Evolutionary conservation across 345 rosid species (phyloP).

Genomic region (Crucihimalaya himalaica): DNA sequence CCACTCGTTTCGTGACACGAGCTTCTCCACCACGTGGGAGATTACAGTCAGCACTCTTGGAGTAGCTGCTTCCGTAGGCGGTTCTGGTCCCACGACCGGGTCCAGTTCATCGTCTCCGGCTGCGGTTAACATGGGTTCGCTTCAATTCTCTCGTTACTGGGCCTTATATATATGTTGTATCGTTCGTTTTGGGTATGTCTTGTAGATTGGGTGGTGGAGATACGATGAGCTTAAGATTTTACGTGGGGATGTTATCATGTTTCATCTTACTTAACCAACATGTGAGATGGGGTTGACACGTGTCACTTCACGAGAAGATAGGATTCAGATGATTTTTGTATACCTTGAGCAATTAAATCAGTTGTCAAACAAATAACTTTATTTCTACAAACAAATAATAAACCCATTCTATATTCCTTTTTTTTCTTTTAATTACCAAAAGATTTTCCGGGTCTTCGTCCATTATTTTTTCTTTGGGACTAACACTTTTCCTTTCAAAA

Average conservation of each 20-base stretch:
- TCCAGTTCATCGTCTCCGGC: constrained; percentile 36
- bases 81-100: constrained; percentile 30
- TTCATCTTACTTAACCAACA: constrained; percentile 13
- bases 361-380: background rate
- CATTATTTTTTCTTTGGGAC: background rate
- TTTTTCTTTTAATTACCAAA: background rate
- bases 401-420: background rate
- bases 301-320: constrained; percentile 27
- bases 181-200: constrained; percentile 18
- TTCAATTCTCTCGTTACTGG: constrained; percentile 25
- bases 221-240: constrained; percentile 22
- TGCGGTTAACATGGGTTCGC: constrained; percentile 34
- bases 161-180: constrained; percentile 28
- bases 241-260: constrained; percentile 36
- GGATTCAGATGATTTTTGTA: constrained; percentile 5
- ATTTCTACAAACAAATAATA: background rate
- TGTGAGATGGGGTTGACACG: constrained; percentile 27
- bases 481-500: background rate
- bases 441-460: constrained; percentile 5
- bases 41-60: constrained; percentile 76
- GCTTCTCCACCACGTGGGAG: constrained; percentile 65
- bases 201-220: constrained; percentile 37
- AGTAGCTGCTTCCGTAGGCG: constrained; percentile 35
- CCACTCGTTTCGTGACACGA: constrained; percentile 73
- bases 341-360: background rate